Percentiles rank a stretch among this genome's conserved stretches.
phyloP scores from a whole-genome alignment of 768 basidiomycete species.

The Psilocybe azurescens region DNA sequence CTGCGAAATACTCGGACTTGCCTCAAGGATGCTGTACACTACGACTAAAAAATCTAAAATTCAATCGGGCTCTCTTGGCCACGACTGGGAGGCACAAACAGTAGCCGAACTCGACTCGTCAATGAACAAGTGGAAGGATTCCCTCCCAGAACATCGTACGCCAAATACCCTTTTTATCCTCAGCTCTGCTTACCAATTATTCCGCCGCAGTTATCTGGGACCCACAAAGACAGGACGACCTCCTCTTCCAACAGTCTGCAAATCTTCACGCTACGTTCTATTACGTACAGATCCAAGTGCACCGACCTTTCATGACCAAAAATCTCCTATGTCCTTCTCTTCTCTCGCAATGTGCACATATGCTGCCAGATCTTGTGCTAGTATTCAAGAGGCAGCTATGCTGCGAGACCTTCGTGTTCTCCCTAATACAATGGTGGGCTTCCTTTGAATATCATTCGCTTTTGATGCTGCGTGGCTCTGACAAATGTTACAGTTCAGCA shows the following conservation, averaged over 20 bases:
- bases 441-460: neutral
- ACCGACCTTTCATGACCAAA: constrained; percentile 69
- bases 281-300: constrained; percentile 65
- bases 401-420: constrained; percentile 34
- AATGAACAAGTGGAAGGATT: constrained; percentile 64
- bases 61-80: constrained; percentile 45
- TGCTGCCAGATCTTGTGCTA: constrained; percentile 73
- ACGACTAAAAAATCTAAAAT: constrained; percentile 43
- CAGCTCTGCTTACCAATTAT: neutral
- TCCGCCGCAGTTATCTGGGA: constrained; percentile 22
- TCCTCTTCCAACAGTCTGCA: constrained; percentile 58
- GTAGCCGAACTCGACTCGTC: constrained; percentile 69
- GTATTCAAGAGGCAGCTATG: constrained; percentile 63
- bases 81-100: constrained; percentile 59
- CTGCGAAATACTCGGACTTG: constrained; percentile 63
- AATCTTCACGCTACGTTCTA: constrained; percentile 47
- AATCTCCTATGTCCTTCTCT: constrained; percentile 47
- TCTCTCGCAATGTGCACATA: constrained; percentile 73
- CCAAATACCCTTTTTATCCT: neutral
- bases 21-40: constrained; percentile 60
- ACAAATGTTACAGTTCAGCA: constrained; percentile 2
- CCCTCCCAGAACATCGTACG: constrained; percentile 54
- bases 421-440: constrained; percentile 35
- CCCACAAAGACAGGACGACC: constrained; percentile 26
- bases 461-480: neutral